Conservation (phyloP, 1,139 yeast species). For the Diutina pseudorugosa region DNA sequence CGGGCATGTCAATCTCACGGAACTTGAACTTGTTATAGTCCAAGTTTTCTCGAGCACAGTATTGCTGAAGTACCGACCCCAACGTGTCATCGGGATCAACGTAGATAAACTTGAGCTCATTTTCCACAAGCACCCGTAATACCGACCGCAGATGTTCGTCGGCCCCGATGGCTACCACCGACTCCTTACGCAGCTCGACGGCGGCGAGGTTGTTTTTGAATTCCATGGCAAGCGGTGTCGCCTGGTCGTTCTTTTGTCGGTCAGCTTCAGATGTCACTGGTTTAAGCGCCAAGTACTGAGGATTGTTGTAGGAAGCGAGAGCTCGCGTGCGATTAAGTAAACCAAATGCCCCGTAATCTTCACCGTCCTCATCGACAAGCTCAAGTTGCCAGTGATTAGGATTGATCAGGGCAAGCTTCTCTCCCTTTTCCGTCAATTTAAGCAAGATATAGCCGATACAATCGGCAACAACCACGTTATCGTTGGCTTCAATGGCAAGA, state of each 20-base stretch:
- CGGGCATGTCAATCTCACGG: background rate
- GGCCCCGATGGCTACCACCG: background rate
- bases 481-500: slow-evolving; percentile 24
- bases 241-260: slow-evolving; percentile 18
- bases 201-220: slow-evolving; percentile 12
- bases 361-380: slow-evolving; percentile 71
- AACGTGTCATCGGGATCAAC: background rate
- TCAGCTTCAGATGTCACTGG: slow-evolving; percentile 7
- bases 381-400: slow-evolving; percentile 62
- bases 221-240: slow-evolving; percentile 45
- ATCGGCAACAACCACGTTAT: slow-evolving; percentile 42
- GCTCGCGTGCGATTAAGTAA: slow-evolving; percentile 44
- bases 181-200: background rate
- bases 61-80: background rate
- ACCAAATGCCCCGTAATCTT: slow-evolving; percentile 66
- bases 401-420: slow-evolving; percentile 13
- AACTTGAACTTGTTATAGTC: slow-evolving; percentile 1
- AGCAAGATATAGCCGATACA: slow-evolving; percentile 50
- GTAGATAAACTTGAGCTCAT: background rate
- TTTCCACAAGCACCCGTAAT: background rate
- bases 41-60: background rate
- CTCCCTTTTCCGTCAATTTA: slow-evolving; percentile 15
- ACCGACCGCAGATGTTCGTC: background rate
- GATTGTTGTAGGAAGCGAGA: slow-evolving; percentile 45
- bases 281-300: slow-evolving; percentile 55